phyloP scores from a whole-genome alignment of 2,329 filamentous ascomycete genomes.

The Aspergillus melleus region DNA sequence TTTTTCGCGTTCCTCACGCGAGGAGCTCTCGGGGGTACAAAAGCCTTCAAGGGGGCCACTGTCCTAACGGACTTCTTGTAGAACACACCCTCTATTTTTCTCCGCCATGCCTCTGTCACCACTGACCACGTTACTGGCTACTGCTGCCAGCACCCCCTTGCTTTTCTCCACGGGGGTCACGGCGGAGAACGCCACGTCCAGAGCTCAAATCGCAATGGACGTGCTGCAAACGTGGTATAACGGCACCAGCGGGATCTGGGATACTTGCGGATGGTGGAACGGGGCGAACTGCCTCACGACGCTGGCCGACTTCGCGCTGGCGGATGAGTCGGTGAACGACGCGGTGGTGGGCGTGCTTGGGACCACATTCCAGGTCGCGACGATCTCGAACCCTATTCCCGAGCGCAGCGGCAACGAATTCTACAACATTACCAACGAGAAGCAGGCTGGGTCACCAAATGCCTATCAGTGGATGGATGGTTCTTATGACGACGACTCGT shows the following conservation, averaged over 20 bases:
- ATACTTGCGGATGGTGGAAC: constrained; percentile 72
- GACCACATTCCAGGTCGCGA: constrained; percentile 41
- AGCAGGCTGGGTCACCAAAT: not conserved
- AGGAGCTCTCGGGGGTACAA: not conserved
- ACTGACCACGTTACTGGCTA: not conserved
- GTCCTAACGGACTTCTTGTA: not conserved
- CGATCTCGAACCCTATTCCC: constrained; percentile 11
- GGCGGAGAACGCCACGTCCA: not conserved
- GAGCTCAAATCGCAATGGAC: constrained; percentile 31
- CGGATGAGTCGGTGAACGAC: constrained; percentile 34
- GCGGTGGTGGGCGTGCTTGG: constrained; percentile 43
- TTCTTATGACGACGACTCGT: constrained; percentile 55
- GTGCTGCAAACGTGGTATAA: constrained; percentile 65
- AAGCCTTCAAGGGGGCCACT: not conserved
- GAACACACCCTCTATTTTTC: not conserved
- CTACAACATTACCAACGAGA: not conserved
- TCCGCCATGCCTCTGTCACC: not conserved
- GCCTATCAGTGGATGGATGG: constrained; percentile 29
- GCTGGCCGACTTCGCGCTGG: constrained; percentile 54
- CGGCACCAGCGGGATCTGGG: constrained; percentile 60
- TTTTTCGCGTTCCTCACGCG: not conserved
- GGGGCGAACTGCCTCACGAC: constrained; percentile 66
- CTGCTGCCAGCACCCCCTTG: not conserved
- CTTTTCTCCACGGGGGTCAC: not conserved
- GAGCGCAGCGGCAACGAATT: constrained; percentile 12